Evolutionary conservation across 495 filamentous ascomycete genomes (phyloP), one percentile per base, ranked within the genome.

Genomic region (Margaritispora aquatica): DNA sequence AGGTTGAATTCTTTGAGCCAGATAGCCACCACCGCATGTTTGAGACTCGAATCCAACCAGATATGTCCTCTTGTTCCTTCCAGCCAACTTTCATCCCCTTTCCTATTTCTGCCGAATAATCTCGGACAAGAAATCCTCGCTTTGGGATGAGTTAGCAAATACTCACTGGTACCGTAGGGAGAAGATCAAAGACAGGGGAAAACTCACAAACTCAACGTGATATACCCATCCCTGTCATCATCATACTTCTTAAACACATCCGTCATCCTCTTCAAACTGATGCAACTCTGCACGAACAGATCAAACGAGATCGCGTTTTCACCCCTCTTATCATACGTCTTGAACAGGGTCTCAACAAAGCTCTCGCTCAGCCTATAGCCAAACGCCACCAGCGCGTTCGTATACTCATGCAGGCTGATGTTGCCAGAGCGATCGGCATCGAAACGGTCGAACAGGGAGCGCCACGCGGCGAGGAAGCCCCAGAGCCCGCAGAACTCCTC

Each of bases 191-290:
- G 26, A 21, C 19, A n/a, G 3, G 21, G 29, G 29, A 34, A 34
- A 34, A 34, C 65, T 59, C 57, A 67, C 65, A 92, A 92, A 67
- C 87, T 89, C 54, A 92, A 69, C 7, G 87, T 91, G 55, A 92
- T 90, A 68, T 86, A 95, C 29, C 94, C 94, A 74, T 97, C 94
- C 27, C 94, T 83, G 73, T 98, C 94, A 59, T 96, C 89, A 62
- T 98, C 94, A 73, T 97, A 98, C 69, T 88, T 90, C 84, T 98
- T 98, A 71, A 98, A 98, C 20, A 97, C 93, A 71, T 98, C 94
- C 61, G 94, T 98, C 93, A 98, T 97, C 59, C 95, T 80, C 81
- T 96, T 95, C 65, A 98, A 76, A 68, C 83, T 88, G 67, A 98
- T 98, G 70, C 94, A 97, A 26, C 90, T 91, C 77, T 98, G 94